Evolutionary conservation across 139 green algal species (phyloP), one percentile per base, ranked within the genome.

Genomic region (Astrephomene gubernaculifera): DNA sequence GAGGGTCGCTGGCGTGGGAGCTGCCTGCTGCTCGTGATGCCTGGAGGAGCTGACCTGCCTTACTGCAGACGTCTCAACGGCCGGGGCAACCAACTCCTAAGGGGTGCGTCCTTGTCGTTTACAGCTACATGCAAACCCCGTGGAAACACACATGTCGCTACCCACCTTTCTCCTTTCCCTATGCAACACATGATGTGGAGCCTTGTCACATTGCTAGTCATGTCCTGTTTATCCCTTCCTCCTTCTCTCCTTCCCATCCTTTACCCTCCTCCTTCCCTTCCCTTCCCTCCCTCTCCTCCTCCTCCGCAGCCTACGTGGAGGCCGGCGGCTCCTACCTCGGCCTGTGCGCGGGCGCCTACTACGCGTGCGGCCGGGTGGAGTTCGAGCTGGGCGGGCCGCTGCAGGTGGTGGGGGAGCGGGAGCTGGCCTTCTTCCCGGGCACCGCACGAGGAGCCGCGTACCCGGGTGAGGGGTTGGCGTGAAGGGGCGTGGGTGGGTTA

Each of bases 41-140:
- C 94, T 0, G 94, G 93, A 1, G 94, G 94, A 17, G 94, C 94
- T 14, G 94, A 97, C 87, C 85, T 96, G 79, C 94, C 94, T 0
- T 97, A 96, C 87, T 95, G 92, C 88, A 87, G 86, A n/a, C 69
- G 87, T 53, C 83, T 97, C 19, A 96, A 96, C 19, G 94, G 93
- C 21, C 41, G 19, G 4, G 94, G 94, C 65, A 96, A 96, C 90
- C 17, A 43, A 2, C 70, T 95, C 2, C 93, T 97, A 25, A 29
- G 79, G 83, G 87, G 93, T 94, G 54, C 31, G 39, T 57, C 12
- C 49, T 12, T 57, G 49, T 17, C 14, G 49, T 12, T 57, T 57
- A 17, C 12, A 17, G 49, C 49, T 17, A 57, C 49, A 17, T 17
- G 17, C 12, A 17, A 12, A 57, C 49, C 17, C 14, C 49, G 49